Evolutionary conservation across 2,329 filamentous ascomycete species (phyloP).

Genomic region (Parascedosporium putredinis): DNA sequence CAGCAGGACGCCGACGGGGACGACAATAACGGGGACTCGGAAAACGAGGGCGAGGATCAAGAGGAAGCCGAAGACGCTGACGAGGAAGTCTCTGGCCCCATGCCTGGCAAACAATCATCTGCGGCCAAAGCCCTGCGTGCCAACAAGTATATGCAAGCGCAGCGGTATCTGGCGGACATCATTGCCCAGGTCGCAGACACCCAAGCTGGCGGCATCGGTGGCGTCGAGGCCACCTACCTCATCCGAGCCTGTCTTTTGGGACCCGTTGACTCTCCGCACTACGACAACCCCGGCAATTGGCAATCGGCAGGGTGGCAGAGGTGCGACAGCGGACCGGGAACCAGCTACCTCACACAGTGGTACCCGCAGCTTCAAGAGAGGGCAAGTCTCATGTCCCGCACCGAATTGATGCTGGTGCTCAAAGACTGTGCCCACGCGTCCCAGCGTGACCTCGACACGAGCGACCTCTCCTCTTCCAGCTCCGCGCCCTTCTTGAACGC

Average conservation of each 20-base stretch:
- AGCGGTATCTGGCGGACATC: not conserved
- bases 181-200: no score
- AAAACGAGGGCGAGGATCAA: no score
- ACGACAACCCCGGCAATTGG: not conserved
- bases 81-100: no score
- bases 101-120: not conserved
- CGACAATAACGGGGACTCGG: no score
- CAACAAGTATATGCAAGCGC: not conserved
- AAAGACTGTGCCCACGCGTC: not conserved
- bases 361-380: not conserved
- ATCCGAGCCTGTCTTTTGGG: not conserved
- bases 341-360: constrained; percentile 1
- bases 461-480: not conserved
- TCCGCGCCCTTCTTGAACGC: not conserved
- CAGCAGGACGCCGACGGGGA: not conserved
- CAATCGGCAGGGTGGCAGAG: not conserved
- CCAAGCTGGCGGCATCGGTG: no score
- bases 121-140: not conserved
- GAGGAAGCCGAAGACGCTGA: no score
- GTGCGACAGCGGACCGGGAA: not conserved
- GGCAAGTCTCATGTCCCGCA: not conserved
- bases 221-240: not conserved
- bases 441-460: not conserved
- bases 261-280: no score
- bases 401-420: not conserved